Percentiles rank a stretch among this genome's conserved stretches.
These are phyloP conservation scores for Neonectria punicea DNA, from an alignment of 2,329 filamentous ascomycete species.

Conservation along the genomic window DNA sequence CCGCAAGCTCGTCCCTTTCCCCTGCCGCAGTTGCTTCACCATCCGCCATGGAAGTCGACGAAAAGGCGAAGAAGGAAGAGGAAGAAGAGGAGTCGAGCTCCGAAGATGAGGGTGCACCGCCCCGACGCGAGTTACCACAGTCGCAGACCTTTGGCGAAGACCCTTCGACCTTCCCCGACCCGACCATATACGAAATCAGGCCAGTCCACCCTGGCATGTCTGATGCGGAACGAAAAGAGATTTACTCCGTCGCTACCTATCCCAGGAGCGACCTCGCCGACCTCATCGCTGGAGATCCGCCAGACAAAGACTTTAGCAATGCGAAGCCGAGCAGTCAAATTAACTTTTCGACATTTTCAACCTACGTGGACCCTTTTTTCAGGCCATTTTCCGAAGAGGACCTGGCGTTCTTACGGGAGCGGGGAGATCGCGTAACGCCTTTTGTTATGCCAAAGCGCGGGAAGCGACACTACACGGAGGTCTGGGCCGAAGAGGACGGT, in stretches of 20 bases:
- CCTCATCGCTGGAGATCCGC: slow-evolving; percentile 87
- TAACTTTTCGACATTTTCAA: slow-evolving; percentile 91
- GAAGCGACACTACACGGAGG: slow-evolving; percentile 85
- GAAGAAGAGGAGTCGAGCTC: slow-evolving; percentile 61
- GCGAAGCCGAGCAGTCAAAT: slow-evolving; percentile 95
- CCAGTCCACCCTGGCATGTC: slow-evolving; percentile 79
- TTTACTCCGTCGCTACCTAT: slow-evolving; percentile 88
- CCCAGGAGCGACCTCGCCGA: slow-evolving; percentile 84
- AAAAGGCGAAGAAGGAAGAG: slow-evolving; percentile 55
- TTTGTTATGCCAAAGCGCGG: slow-evolving; percentile 89
- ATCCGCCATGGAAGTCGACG: slow-evolving; percentile 68
- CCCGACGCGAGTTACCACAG: slow-evolving; percentile 74
- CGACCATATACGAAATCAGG: slow-evolving; percentile 93
- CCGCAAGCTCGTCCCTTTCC: slow-evolving; percentile 69
- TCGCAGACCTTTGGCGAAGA: slow-evolving; percentile 93
- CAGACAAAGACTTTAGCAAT: slow-evolving; percentile 95
- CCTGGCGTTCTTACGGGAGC: slow-evolving; percentile 89
- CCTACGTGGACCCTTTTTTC: slow-evolving; percentile 92
- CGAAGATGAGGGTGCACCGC: slow-evolving; percentile 69
- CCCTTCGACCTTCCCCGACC: slow-evolving; percentile 89
- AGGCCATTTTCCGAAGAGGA: slow-evolving; percentile 92
- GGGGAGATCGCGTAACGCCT: slow-evolving; percentile 83
- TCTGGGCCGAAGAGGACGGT: slow-evolving; percentile 96
- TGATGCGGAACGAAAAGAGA: slow-evolving; percentile 85
- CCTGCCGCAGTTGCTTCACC: slow-evolving; percentile 63